Percentiles rank a stretch among this genome's conserved stretches.
phyloP scores from a whole-genome alignment of 352 stramenopile genomes.

The Globisporangium spiculum region DNA sequence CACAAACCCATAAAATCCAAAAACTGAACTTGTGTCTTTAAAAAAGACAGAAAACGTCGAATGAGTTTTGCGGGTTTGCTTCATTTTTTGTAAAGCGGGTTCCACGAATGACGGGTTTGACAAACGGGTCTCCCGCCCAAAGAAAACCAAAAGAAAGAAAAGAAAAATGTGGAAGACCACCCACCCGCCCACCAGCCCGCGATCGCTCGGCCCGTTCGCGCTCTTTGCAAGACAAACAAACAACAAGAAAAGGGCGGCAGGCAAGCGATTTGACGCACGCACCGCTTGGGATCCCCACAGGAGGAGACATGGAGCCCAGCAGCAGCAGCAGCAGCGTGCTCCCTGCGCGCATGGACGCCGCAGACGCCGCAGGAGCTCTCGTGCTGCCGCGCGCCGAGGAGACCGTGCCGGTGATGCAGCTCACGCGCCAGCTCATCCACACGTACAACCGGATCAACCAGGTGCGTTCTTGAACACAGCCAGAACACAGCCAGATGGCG shows the following conservation, averaged over 20 bases:
- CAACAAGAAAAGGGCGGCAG: conserved; percentile 12
- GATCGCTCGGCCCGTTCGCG: not conserved
- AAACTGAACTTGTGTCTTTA: not conserved
- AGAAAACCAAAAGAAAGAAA: not conserved
- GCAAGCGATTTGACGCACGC: conserved; percentile 8
- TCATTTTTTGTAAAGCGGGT: not conserved
- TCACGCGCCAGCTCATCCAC: conserved; percentile 92
- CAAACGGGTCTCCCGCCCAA: not conserved
- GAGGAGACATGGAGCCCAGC: conserved; percentile 15
- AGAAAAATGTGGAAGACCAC: not conserved
- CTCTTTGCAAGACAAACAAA: conserved; percentile 2
- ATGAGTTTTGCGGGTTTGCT: not conserved
- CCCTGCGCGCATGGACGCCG: not conserved
- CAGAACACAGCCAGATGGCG: conserved; percentile 7
- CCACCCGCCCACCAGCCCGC: too few species aligned
- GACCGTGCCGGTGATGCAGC: conserved; percentile 57
- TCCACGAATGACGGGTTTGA: not conserved
- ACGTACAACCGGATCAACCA: conserved; percentile 98
- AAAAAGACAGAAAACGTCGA: not conserved
- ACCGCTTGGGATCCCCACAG: conserved; percentile 11
- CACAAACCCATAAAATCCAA: not conserved
- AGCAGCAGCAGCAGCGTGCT: conserved; percentile 5
- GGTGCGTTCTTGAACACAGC: conserved; percentile 28
- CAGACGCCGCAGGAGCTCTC: conserved; percentile 2
- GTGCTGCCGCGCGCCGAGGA: conserved; percentile 25